Conservation (phyloP, 2,329 filamentous ascomycete genomes). For the Penicillium sp. region DNA sequence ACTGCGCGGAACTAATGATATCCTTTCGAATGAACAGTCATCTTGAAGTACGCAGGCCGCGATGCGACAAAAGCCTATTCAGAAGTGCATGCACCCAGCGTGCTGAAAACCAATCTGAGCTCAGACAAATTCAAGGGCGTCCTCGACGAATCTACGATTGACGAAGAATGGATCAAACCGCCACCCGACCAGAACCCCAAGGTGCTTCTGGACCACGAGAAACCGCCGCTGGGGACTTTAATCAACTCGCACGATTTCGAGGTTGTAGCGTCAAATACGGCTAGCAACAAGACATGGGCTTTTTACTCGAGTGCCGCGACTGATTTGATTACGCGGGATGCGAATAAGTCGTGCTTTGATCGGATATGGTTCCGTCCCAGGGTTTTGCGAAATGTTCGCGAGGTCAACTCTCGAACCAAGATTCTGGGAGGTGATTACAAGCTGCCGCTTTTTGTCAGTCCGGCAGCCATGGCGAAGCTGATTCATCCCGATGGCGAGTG, state of each 20-base stretch:
- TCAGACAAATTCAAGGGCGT: slow-evolving; percentile 47
- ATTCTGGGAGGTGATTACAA: slow-evolving; percentile 52
- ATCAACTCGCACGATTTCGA: slow-evolving; percentile 60
- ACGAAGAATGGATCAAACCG: slow-evolving; percentile 45
- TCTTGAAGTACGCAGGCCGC: slow-evolving; percentile 43
- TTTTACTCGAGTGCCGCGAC: slow-evolving; percentile 64
- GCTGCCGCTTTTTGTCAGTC: slow-evolving; percentile 59
- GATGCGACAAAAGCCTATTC: slow-evolving; percentile 45
- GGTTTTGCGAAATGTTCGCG: slow-evolving; percentile 53
- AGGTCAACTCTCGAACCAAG: slow-evolving; percentile 48
- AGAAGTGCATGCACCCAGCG: slow-evolving; percentile 45
- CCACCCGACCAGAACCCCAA: slow-evolving; percentile 31
- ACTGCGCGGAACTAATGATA: neutral
- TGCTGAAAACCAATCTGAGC: slow-evolving; percentile 43
- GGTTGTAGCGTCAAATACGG: slow-evolving; percentile 49
- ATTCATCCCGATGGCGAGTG: slow-evolving; percentile 62
- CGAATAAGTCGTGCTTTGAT: slow-evolving; percentile 53
- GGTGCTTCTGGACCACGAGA: slow-evolving; percentile 32
- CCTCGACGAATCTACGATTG: slow-evolving; percentile 48
- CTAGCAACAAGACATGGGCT: slow-evolving; percentile 62
- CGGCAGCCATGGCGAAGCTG: slow-evolving; percentile 59
- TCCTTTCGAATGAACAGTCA: slow-evolving; percentile 28
- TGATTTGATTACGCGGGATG: slow-evolving; percentile 53
- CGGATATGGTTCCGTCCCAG: slow-evolving; percentile 57
- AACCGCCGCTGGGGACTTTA: slow-evolving; percentile 50